Conservation (phyloP, 179 eudicot species). For the Drosera spatulata region DNA sequence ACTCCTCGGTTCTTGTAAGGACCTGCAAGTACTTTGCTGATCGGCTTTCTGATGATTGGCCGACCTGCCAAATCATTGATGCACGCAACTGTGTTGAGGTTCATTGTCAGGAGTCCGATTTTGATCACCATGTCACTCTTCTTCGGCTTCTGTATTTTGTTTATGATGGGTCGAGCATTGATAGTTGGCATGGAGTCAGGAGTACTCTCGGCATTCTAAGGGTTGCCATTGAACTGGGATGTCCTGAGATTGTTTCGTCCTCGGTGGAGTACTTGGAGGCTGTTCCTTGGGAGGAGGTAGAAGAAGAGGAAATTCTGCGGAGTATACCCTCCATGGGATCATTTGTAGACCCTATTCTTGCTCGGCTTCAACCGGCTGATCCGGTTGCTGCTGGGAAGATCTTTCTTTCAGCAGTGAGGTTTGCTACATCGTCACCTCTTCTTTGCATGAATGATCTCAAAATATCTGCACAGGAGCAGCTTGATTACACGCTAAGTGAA, state of each 20-base stretch:
- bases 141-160: conserved; percentile 57
- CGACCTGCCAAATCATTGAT: conserved; percentile 91
- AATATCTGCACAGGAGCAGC: conserved; percentile 75
- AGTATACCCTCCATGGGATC: conserved; percentile 60
- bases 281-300: conserved; percentile 87
- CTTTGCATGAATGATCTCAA: conserved; percentile 42
- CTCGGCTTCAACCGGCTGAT: conserved; percentile 79
- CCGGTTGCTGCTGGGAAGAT: conserved; percentile 31
- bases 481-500: conserved; percentile 84
- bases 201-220: conserved; percentile 69
- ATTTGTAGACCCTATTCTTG: conserved; percentile 42
- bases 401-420: conserved; percentile 50
- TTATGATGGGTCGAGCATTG: conserved; percentile 24
- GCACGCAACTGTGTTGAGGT: conserved; percentile 93
- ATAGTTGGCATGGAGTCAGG: conserved; percentile 56
- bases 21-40: conserved; percentile 88
- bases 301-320: conserved; percentile 74
- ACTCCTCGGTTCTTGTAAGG: conserved; percentile 44
- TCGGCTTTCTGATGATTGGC: conserved; percentile 88
- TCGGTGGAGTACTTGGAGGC: conserved; percentile 84
- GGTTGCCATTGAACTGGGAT: conserved; percentile 63
- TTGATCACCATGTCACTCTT: conserved; percentile 59
- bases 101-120: conserved; percentile 58
- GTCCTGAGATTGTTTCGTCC: conserved; percentile 54
- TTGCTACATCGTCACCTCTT: conserved; percentile 67